phyloP scores from a whole-genome alignment of 495 filamentous ascomycete species.

The Bombardia bombarda region DNA sequence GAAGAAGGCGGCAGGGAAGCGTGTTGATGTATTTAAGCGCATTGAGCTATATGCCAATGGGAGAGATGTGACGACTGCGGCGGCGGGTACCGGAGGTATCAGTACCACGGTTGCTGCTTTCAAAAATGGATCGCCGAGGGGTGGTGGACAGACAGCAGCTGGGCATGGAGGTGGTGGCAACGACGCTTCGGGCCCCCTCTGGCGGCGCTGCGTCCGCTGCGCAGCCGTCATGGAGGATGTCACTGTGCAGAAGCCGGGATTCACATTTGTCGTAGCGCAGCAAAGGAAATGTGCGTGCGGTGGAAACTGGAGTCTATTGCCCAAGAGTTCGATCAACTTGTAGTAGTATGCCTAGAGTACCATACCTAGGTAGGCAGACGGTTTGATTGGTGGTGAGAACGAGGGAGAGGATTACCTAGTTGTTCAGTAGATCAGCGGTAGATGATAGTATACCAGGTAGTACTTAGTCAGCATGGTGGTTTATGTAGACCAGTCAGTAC shows the following conservation, averaged over 20 bases:
- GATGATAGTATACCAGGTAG: too few species aligned
- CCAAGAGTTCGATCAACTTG: too few species aligned
- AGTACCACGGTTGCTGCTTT: too few species aligned
- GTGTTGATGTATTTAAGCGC: constrained; percentile 38
- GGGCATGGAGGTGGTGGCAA: constrained; percentile 3
- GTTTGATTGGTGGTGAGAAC: too few species aligned
- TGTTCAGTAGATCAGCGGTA: too few species aligned
- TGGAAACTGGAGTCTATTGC: constrained; percentile 38
- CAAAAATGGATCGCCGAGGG: too few species aligned
- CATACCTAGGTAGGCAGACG: too few species aligned
- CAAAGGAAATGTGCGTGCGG: constrained; percentile 46
- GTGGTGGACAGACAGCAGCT: too few species aligned
- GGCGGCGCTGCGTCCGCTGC: constrained; percentile 54
- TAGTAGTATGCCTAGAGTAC: too few species aligned
- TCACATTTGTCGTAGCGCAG: constrained; percentile 44
- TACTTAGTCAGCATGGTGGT: too few species aligned
- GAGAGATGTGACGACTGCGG: neutral
- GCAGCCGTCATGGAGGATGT: constrained; percentile 58
- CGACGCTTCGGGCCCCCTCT: constrained; percentile 19
- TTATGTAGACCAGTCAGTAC: too few species aligned
- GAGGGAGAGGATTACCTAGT: too few species aligned
- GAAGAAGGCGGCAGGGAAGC: constrained; percentile 15
- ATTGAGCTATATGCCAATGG: constrained; percentile 10
- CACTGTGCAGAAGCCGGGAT: constrained; percentile 26
- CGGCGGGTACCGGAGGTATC: neutral